Conservation (phyloP, 148 eudicot species). For the Cornus florida region DNA sequence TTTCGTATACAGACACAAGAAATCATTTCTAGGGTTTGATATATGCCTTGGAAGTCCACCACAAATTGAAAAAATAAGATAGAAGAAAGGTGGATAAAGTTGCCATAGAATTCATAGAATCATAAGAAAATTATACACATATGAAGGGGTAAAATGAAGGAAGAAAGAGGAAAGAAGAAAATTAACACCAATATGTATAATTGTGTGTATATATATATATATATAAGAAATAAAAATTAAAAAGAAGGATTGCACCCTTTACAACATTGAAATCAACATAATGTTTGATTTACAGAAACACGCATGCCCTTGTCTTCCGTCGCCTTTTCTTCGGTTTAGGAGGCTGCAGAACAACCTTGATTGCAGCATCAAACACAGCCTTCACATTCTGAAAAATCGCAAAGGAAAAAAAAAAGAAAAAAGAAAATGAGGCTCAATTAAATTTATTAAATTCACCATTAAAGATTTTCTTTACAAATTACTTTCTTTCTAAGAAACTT, state of each 20-base stretch:
- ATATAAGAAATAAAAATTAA: background rate
- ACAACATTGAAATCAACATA: background rate
- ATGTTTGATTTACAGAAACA: slow-evolving; percentile 23
- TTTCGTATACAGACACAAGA: too few species aligned
- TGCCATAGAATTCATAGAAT: background rate
- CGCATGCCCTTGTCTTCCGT: slow-evolving; percentile 30
- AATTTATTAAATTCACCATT: too few species aligned
- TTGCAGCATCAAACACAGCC: slow-evolving; percentile 70
- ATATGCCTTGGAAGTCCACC: too few species aligned
- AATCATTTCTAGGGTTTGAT: too few species aligned
- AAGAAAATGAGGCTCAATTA: background rate
- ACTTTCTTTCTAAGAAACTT: too few species aligned
- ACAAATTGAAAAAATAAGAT: too few species aligned
- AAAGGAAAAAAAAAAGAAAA: too few species aligned
- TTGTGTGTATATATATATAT: background rate
- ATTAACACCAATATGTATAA: too few species aligned
- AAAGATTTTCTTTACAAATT: too few species aligned
- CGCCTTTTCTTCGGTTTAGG: slow-evolving; percentile 62
- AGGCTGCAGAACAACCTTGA: slow-evolving; percentile 65
- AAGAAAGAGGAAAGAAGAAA: background rate
- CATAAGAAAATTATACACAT: too few species aligned
- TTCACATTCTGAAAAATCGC: slow-evolving; percentile 47
- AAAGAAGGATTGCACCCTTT: background rate
- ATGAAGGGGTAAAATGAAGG: background rate
- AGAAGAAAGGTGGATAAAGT: background rate